Base-by-base conservation (phyloP, 2,329 filamentous ascomycete species). In the Apiospora phragmitis region DNA sequence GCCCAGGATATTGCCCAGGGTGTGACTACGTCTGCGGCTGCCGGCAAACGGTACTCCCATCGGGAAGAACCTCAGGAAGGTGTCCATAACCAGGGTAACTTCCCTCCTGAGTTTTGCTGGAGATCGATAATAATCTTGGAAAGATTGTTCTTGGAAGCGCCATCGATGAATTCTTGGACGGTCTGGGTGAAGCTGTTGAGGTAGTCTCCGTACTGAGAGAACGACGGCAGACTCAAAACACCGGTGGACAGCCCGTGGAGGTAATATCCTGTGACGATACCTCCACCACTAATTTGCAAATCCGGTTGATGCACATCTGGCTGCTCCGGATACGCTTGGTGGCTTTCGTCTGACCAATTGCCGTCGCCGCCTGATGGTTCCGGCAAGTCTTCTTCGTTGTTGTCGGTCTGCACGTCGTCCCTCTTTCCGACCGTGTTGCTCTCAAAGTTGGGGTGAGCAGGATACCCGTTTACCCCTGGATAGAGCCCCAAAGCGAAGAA, bases 211-310 rank as follows among this genome's bases (percentile, higher is more conserved):
- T 71, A 74, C 66, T 77, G 75, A 8, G 78, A 72, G 65, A 84
- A 84, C 68, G 72, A 80, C 1, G 82, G 82, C 45, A 84, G 80
- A 66, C 81, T 83, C 12, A 85, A 74, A 0, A 85, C 80, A 6
- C 78, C 79, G 9, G 78, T 77, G 1, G 76, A 74, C 0, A 75
- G 74, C 32, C 74, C 73, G 24, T 70, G 67, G 7, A 76, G 67
- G 69, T 74, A 76, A 21, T 76, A 77, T 4, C 73, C 76, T 59
- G 72, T 68, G 5, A 74, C 62, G n/a, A 74, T 65, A 49, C 72
- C 73, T 21, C 70, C 69, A 21, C 71, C 72, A 24, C 35, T 35
- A 21, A 49, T 32, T 8, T 59, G 70, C 6, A 75, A 45, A 26
- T 71, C 72, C 4, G 68, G 59, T 65, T 76, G 73, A 2, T 65